Evolutionary conservation across 371 early-diverging fungal species (phyloP), one percentile per base, ranked within the genome.

Genomic region (Neoconidiobolus thromboides): DNA sequence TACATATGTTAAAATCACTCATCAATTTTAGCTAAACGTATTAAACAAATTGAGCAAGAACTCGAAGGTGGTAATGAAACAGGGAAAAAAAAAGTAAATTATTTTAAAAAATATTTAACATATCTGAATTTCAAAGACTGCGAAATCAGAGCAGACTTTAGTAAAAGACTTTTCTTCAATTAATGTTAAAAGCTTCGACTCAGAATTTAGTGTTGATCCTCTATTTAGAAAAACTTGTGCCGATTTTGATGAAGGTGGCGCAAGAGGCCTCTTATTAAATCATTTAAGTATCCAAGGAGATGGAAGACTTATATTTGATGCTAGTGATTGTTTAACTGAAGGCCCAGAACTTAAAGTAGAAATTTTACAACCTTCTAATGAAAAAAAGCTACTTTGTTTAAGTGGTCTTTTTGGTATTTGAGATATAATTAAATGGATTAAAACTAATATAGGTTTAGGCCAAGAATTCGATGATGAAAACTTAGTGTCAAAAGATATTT

Each of bases 211-310:
- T 0, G 87, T 94, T 14, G 97, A 97, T 66, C 97, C 97, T n/a
- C 75, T 97, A 42, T 96, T 96, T 74, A 87, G 91, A 66, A 97
- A 97, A 68, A 93, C 93, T 12, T 91, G 87, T 1, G 94, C 97
- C 3, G 96, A 94, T 65, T 95, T 96, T 74, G 97, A 96, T 68
- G 95, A 97, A 72, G 94, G 96, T n/a, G 96, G 95, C 2, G 92
- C 95, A 3, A 82, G 88, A 46, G 94, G 94, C 1, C 70, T 97
- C 43, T 69, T 97, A 47, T 71, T 96, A 51, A 93, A 91, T 67
- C 87, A 91, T 63, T 68, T 96, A 46, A 71, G 75, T 40, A 74
- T 94, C 41, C 83, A 90, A 54, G 73, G 70, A 2, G 76, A 83
- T 4, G 88, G 93, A n/a, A 86, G 81, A 62, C 85, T 95, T 59